Evolutionary conservation across 164 flowering plant species (phyloP).

Genomic region (Nelumbo lutea): DNA sequence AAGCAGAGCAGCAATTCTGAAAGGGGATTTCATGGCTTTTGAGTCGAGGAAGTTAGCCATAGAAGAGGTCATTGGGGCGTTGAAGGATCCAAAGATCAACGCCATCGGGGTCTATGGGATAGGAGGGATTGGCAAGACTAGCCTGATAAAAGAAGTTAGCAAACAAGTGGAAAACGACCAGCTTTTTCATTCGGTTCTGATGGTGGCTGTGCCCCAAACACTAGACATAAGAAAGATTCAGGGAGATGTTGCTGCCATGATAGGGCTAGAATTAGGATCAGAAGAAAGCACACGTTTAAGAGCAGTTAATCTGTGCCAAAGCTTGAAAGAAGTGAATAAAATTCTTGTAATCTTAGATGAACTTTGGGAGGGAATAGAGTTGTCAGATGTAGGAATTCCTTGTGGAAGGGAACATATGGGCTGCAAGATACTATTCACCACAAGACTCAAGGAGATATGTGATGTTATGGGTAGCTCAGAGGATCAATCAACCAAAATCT

Average conservation of each 20-base stretch:
- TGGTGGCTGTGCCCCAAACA: background rate
- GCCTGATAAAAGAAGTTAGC: background rate
- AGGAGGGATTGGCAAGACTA: background rate
- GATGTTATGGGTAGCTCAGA: background rate
- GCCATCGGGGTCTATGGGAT: background rate
- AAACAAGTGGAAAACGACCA: background rate
- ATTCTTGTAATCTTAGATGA: conserved; percentile 16
- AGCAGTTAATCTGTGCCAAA: background rate
- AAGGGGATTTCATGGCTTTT: background rate
- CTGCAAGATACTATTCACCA: conserved; percentile 12
- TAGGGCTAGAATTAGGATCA: background rate
- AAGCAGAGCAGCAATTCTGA: background rate
- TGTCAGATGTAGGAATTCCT: conserved; percentile 14
- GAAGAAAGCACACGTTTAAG: background rate
- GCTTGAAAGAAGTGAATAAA: background rate
- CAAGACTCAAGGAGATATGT: background rate
- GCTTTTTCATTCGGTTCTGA: background rate
- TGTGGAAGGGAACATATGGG: background rate
- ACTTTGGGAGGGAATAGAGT: conserved; percentile 6
- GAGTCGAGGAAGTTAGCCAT: background rate
- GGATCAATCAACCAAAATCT: no score
- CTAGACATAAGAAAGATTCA: background rate
- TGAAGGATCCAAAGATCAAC: background rate
- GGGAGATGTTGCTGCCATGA: background rate
- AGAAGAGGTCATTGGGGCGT: background rate